A percentile compares a stretch with the other conserved stretches of the same genome.
phyloP scores from a whole-genome alignment of 257 asterid genomes.

The Misopates orontium region DNA sequence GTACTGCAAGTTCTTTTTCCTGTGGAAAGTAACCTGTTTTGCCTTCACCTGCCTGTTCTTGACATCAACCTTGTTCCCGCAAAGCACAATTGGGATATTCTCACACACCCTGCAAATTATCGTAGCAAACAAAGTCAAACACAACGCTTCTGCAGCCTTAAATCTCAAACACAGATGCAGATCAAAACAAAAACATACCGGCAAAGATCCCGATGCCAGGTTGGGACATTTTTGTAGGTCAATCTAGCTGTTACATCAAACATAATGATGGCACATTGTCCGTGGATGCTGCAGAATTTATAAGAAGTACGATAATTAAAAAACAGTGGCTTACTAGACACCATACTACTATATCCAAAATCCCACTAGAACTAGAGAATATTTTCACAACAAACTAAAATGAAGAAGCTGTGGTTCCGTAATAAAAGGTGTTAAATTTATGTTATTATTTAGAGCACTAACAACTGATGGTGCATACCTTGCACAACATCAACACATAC shows the following conservation, averaged over 20 bases:
- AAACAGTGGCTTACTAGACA: no score
- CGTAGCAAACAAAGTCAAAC: no score
- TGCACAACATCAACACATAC: no score
- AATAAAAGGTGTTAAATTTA: no score
- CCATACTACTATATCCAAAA: not conserved
- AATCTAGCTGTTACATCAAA: slow-evolving; percentile 78
- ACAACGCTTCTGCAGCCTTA: no score
- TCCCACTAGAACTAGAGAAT: not conserved
- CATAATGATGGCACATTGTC: slow-evolving; percentile 84
- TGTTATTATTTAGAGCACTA: no score
- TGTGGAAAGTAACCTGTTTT: slow-evolving; percentile 71
- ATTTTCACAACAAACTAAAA: not conserved
- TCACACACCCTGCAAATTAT: slow-evolving; percentile 69
- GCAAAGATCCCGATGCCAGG: slow-evolving; percentile 89
- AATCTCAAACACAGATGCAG: no score
- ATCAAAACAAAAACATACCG: slow-evolving; percentile 37
- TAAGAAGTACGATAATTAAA: no score
- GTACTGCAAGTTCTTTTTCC: slow-evolving; percentile 72
- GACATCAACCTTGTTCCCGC: slow-evolving; percentile 83
- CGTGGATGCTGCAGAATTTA: slow-evolving; percentile 54
- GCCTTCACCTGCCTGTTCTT: slow-evolving; percentile 82
- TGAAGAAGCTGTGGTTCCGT: no score
- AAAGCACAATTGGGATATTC: slow-evolving; percentile 66
- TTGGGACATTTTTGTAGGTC: slow-evolving; percentile 83
- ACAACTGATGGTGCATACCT: no score